Base-by-base conservation (phyloP, 2,329 filamentous ascomycete species). In the Fusarium falciforme region DNA sequence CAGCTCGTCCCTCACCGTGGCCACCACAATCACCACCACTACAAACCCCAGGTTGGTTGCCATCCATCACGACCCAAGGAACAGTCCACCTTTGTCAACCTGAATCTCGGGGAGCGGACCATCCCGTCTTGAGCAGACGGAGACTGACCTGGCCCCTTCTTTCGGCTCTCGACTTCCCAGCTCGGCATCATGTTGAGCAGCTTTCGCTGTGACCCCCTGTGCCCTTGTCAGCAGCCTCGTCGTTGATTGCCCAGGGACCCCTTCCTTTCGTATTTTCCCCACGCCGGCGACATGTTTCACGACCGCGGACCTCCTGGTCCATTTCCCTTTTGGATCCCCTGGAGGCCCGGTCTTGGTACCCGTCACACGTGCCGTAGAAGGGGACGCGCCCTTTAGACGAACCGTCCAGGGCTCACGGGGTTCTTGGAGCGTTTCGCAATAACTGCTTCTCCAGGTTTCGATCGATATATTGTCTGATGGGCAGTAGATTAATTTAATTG, bases 231-330 rank as follows among this genome's bases (percentile, higher is more conserved):
- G 68, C 36, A 64, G 36, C 35, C 36, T 35, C 49, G 61, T 25
- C 36, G 44, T 49, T 63, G 61, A 62, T 62, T 57, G 42, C 36
- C 68, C 61, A 64, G 49, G 61, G 47, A 25, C 61, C 66, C 73
- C 66, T 71, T 76, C 67, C 66, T 75, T 76, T 77, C 76, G 74
- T 78, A 78, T 78, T 76, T 78, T 78, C 76, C 76, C 76, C 76
- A 78, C 69, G 74, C 76, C 72, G 47, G 49, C 44, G 64, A 70
- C 44, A 78, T 78, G 76, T 78, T 78, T 78, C 76, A 77, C 75
- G 62, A 71, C 40, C 69, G 60, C 63, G 70, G 67, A 54, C 42
- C 66, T 70, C 71, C 75, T 70, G 71, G 69, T 69, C 66, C 64
- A 67, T 61, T 58, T 60, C 61, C 61, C 42, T 44, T 58, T 27